Percentiles rank a stretch among this genome's conserved stretches.
phyloP scores from a whole-genome alignment of 2,329 filamentous ascomycete genomes.

The Phoma sp. region DNA sequence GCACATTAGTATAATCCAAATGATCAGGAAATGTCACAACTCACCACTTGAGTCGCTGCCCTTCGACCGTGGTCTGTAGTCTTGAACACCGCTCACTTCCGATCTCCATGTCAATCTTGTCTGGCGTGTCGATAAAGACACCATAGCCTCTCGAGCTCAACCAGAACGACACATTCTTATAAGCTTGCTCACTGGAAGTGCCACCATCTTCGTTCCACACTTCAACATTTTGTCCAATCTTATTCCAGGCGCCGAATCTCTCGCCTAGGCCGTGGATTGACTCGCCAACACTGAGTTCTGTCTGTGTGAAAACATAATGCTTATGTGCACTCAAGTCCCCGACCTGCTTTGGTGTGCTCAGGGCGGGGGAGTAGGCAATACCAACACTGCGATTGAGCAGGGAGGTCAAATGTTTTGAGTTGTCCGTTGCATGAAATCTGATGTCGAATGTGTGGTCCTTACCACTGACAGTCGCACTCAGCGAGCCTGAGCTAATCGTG shows the following conservation, averaged over 20 bases:
- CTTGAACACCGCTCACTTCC: conserved; percentile 76
- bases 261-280: conserved; percentile 78
- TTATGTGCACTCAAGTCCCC: conserved; percentile 57
- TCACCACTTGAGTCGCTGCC: conserved; percentile 72
- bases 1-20: not conserved
- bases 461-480: conserved; percentile 61
- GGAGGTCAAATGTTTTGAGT: conserved; percentile 61
- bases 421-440: conserved; percentile 60
- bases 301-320: conserved; percentile 57
- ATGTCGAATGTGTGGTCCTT: conserved; percentile 63
- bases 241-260: conserved; percentile 78
- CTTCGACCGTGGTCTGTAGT: conserved; percentile 73
- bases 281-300: conserved; percentile 62
- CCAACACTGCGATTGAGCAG: conserved; percentile 64
- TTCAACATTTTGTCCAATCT: conserved; percentile 73
- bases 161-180: conserved; percentile 76
- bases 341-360: conserved; percentile 61
- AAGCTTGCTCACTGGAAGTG: conserved; percentile 73
- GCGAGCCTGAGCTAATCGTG: conserved; percentile 59
- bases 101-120: conserved; percentile 74
- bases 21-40: not conserved
- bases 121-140: conserved; percentile 75
- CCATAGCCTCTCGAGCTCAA: conserved; percentile 77
- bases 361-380: conserved; percentile 63
- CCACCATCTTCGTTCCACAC: conserved; percentile 70